Evolutionary conservation across 345 rosid genomes (phyloP).

Genomic region (Acer saccharum): DNA sequence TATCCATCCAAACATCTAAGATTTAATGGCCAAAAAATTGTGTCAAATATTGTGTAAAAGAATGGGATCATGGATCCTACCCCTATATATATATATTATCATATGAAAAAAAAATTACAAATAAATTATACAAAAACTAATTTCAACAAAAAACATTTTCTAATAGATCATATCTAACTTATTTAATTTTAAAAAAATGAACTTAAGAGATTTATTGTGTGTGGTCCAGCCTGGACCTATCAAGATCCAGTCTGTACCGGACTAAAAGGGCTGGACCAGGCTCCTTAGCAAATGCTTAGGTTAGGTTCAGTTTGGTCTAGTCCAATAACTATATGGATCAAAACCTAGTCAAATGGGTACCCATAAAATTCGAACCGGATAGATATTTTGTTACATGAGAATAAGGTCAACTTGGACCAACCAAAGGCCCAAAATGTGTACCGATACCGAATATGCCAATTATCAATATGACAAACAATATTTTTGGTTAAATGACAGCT

Average conservation of each 20-base stretch:
- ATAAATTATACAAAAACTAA: too few relatives aligned
- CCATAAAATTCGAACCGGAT: not conserved
- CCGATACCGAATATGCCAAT: not conserved
- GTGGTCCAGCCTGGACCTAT: not conserved
- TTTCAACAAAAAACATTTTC: too few relatives aligned
- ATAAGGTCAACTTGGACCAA: not conserved
- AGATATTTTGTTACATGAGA: not conserved
- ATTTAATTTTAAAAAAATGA: too few relatives aligned
- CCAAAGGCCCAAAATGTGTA: not conserved
- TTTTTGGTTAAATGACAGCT: not conserved
- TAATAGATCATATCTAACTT: not conserved
- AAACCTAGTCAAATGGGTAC: not conserved
- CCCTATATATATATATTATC: too few relatives aligned
- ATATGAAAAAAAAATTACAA: too few relatives aligned
- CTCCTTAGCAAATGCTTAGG: not conserved
- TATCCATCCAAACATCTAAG: too few relatives aligned
- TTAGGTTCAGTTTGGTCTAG: not conserved
- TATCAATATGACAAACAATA: not conserved
- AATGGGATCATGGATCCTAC: too few relatives aligned
- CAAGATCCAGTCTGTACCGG: not conserved
- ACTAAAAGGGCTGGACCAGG: not conserved
- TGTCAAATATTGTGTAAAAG: too few relatives aligned
- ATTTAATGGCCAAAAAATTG: too few relatives aligned
- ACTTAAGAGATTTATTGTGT: not conserved
- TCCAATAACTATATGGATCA: not conserved